Evolutionary conservation across 2,329 filamentous ascomycete species (phyloP), one percentile per base, ranked within the genome.

Genomic region (Sporothrix brasiliensis): DNA sequence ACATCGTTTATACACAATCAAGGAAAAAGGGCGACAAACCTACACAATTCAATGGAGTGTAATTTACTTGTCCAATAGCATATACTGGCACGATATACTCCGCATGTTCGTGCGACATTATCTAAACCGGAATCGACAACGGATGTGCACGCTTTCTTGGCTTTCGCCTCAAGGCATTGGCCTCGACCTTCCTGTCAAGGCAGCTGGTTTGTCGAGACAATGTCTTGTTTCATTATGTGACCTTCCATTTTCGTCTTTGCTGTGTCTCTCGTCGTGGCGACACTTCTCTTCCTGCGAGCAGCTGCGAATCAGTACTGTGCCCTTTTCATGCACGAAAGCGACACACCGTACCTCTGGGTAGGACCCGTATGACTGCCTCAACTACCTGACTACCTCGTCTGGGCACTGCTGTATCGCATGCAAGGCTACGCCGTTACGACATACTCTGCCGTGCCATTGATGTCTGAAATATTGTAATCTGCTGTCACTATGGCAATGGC

Each of bases 171-270:
- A 14, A 9, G n/a, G n/a, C n/a, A 11, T 53, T n/a, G 14, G 14
- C n/a, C 27, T 44, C 39, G 56, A 61, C 56, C 34, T 63, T 63
- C 60, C 60, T 49, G 21, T 63, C 60, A 63, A 63, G 60, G 60
- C 41, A 63, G 41, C 41, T 19, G 30, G 24, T 14, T 47, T 47
- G 11, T 47, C 41, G 16, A 3, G 13, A 16, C 53, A 27, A 30
- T 30, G 16, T 56, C 24, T 16, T 16, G 7, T 7, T 56, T 53
- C 11, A 58, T 60, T 60, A 41, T 60, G 56, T 60, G 56, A 41
- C 30, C 34, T 60, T 60, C 56, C 19, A 11, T 44, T 60, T 60
- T 41, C 34, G 56, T 60, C 56, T 24, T 41, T 41, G 56, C 34
- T 60, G 19, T 41, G 34, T 44, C 19, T 44, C 56, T 58, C 16